Base-by-base conservation (phyloP, 306 rosid genomes). In the Echinosophora koreensis region DNA sequence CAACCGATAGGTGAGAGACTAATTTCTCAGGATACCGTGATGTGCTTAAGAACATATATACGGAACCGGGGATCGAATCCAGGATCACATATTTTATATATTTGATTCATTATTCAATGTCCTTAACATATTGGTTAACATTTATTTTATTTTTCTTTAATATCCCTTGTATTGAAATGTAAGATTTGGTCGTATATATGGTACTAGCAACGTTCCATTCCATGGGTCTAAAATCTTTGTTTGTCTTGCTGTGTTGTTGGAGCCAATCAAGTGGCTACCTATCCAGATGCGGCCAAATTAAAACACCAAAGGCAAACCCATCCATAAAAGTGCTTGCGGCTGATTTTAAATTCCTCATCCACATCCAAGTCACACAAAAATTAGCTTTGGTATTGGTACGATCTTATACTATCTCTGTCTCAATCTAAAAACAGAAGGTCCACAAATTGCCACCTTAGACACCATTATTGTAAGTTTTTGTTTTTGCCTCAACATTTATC, bases 171-270 rank as follows among this genome's bases (percentile, higher is more conserved):
- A n/a, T n/a, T n/a, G n/a, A n/a, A n/a, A n/a, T n/a, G n/a, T n/a
- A n/a, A n/a, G n/a, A n/a, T n/a, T n/a, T n/a, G n/a, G n/a, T n/a
- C n/a, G n/a, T n/a, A n/a, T n/a, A n/a, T n/a, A n/a, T n/a, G n/a
- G n/a, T n/a, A n/a, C n/a, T n/a, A n/a, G n/a, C n/a, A n/a, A 22
- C 22, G 22, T 22, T 22, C 22, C 22, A 22, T 22, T 22, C 22
- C 1, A 22, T 22, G 22, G 22, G 61, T 42, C 44, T 22, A 54
- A 61, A 49, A 79, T 71, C 15, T 38, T 47, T 50, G 27, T 46
- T 38, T 73, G 81, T 74, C 66, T 15, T 60, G 61, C 17, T 4
- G 56, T 68, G 66, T 74, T 16, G 0, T 80, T n/a, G 50, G 76
- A 74, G 7, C 49, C 57, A 67, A 67, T 67, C 71, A 57, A 73